Conservation (phyloP, 306 rosid genomes). For the Medicago lupulina region DNA sequence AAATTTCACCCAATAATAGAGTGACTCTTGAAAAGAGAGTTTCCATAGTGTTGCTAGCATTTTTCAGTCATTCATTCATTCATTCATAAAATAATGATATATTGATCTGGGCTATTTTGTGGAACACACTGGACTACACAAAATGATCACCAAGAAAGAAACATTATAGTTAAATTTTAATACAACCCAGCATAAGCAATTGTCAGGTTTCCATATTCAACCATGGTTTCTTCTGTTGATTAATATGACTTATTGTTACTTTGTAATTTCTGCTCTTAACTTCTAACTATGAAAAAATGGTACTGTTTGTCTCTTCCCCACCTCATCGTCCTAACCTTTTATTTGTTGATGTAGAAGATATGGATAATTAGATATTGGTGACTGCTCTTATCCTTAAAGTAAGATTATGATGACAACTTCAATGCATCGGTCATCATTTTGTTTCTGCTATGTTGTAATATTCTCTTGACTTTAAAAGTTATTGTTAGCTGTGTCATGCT, state of each 20-base stretch:
- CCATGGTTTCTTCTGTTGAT: slow-evolving; percentile 18
- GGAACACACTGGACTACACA: slow-evolving; percentile 12
- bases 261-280: slow-evolving; percentile 2
- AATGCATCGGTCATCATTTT: neutral
- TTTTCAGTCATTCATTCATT: neutral
- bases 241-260: slow-evolving; percentile 8
- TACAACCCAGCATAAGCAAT: slow-evolving; percentile 22
- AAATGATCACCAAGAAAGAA: slow-evolving; percentile 32
- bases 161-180: slow-evolving; percentile 12
- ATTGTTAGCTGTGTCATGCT: neutral
- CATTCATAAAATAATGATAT: neutral
- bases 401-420: too few relatives aligned
- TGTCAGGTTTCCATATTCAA: slow-evolving; percentile 18
- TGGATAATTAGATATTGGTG: neutral
- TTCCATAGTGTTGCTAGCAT: neutral
- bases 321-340: neutral
- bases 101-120: slow-evolving; percentile 11
- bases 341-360: slow-evolving; percentile 33
- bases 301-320: slow-evolving; percentile 20
- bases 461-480: neutral
- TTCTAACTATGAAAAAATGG: neutral
- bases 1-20: neutral
- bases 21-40: neutral
- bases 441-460: slow-evolving; percentile 18
- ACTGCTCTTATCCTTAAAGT: too few relatives aligned